Conservation (phyloP, 2,329 filamentous ascomycete genomes). For the Berkeleyomyces basicola region DNA sequence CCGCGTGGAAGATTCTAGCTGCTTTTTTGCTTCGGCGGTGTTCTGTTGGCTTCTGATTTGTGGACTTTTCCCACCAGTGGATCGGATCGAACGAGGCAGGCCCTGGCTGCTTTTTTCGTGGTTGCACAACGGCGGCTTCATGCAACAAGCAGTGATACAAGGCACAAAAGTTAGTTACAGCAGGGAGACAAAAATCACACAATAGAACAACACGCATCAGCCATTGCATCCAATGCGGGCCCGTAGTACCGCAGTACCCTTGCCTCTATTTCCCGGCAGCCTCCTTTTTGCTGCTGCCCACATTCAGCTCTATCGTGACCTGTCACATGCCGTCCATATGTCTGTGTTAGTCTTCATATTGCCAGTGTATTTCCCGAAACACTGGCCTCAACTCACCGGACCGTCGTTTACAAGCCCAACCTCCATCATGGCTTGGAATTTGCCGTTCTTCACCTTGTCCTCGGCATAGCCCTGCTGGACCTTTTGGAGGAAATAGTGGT, state of each 20-base stretch:
- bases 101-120: not conserved
- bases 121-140: not conserved
- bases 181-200: no score
- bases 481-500: conserved; percentile 66
- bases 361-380: not conserved
- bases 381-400: conserved; percentile 30
- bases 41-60: conserved; percentile 7
- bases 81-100: not conserved
- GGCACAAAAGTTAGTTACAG: not conserved
- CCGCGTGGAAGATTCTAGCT: conserved; percentile 12
- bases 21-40: not conserved
- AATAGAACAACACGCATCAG: no score
- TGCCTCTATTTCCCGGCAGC: not conserved
- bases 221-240: no score
- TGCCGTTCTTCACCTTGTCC: conserved; percentile 78
- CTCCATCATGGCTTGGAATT: conserved; percentile 98
- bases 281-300: conserved; percentile 10
- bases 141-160: not conserved
- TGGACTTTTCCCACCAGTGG: not conserved
- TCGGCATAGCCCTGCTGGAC: conserved; percentile 54
- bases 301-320: conserved; percentile 16
- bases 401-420: conserved; percentile 82
- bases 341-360: not conserved
- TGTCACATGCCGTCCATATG: not conserved
- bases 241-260: no score